Conservation (phyloP, 169 alveolate species). For the Babesia ovis region DNA sequence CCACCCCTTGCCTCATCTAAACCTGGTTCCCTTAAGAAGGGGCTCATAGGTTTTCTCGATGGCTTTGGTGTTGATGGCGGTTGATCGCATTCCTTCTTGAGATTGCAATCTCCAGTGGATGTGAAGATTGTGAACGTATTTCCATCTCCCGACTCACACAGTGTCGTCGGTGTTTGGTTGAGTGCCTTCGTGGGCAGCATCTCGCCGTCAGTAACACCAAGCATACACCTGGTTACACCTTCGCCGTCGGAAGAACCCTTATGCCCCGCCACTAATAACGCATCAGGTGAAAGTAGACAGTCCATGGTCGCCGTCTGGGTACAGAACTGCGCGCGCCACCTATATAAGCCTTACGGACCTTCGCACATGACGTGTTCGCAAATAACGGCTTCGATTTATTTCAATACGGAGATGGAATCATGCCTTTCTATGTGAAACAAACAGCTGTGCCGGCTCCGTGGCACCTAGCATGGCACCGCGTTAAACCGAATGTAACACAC, state of each 20-base stretch:
- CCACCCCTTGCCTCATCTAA: neutral
- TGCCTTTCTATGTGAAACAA: neutral
- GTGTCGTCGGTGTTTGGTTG: constrained; percentile 2
- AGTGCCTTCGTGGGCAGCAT: neutral
- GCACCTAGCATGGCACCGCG: neutral
- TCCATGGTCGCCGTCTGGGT: constrained; percentile 32
- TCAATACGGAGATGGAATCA: neutral
- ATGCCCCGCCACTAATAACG: neutral
- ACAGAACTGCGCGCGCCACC: constrained; percentile 21
- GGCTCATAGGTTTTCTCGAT: neutral
- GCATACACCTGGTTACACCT: neutral
- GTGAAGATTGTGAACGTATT: neutral
- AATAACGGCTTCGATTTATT: neutral
- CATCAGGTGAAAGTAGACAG: constrained; percentile 15
- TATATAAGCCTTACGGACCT: neutral
- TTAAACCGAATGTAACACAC: neutral
- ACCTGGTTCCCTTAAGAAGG: neutral
- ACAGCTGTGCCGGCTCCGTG: constrained; percentile 8
- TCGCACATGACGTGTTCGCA: neutral
- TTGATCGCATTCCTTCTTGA: neutral
- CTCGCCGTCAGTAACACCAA: neutral
- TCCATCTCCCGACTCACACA: constrained; percentile 6
- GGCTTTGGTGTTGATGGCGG: neutral
- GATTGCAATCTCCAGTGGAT: neutral
- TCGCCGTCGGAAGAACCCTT: neutral